Conservation (phyloP, 805 yeast species). For the Novakomyces olei region DNA sequence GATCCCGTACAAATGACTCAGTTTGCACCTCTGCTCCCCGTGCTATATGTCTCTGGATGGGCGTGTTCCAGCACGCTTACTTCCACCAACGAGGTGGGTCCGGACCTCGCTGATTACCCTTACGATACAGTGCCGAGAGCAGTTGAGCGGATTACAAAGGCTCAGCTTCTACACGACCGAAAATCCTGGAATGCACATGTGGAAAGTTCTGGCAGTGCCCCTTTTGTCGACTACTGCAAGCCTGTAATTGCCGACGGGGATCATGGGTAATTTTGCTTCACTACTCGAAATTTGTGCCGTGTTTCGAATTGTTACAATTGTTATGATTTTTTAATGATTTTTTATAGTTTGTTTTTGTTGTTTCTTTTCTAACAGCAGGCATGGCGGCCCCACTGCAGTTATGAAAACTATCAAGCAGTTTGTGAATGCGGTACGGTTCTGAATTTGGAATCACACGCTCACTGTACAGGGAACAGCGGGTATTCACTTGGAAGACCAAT, state of each 20-base stretch:
- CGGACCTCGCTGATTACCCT: conserved; percentile 96
- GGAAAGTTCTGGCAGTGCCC: conserved; percentile 44
- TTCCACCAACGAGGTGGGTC: conserved; percentile 91
- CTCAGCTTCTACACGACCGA: conserved; percentile 91
- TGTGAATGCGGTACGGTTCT: conserved; percentile 40
- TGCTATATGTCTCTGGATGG: conserved; percentile 38
- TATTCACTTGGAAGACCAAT: conserved; percentile 41
- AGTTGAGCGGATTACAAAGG: conserved; percentile 90
- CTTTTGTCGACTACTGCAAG: conserved; percentile 66
- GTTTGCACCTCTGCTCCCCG: conserved; percentile 26
- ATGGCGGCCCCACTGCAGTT: conserved; percentile 31
- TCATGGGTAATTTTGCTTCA: conserved; percentile 34
- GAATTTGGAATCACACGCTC: conserved; percentile 41
- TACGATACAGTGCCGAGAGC: conserved; percentile 97
- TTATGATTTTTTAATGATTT: conserved; percentile 38
- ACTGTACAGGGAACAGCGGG: conserved; percentile 50
- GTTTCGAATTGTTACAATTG: conserved; percentile 35
- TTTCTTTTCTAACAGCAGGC: conserved; percentile 12
- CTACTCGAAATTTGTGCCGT: conserved; percentile 50
- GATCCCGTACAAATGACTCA: conserved; percentile 46
- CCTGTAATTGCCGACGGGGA: conserved; percentile 96
- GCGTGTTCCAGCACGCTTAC: conserved; percentile 97
- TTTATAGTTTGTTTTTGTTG: conserved; percentile 25
- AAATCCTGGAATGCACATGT: conserved; percentile 75
- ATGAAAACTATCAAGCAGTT: conserved; percentile 48